phyloP scores from a whole-genome alignment of 2,329 filamentous ascomycete species.

The Microsporum audouinii region DNA sequence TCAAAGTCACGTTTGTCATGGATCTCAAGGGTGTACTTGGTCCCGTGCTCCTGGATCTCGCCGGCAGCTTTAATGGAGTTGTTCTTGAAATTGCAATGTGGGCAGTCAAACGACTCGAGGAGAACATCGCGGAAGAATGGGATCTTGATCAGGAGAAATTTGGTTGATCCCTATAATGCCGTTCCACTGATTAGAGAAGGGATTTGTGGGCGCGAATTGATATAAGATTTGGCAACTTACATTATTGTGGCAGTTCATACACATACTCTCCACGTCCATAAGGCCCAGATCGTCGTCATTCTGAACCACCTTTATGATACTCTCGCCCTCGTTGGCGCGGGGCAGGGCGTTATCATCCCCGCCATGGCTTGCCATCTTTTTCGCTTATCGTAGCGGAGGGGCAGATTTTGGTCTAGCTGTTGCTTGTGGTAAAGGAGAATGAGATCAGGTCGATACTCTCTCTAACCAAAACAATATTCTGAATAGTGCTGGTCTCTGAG shows the following conservation, averaged over 20 bases:
- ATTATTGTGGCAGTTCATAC: conserved; percentile 77
- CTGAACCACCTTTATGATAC: neutral
- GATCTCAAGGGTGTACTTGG: conserved; percentile 70
- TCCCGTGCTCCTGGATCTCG: conserved; percentile 78
- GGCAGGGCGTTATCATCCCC: neutral
- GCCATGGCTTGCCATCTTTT: conserved; percentile 1
- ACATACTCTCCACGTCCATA: conserved; percentile 54
- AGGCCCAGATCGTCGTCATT: conserved; percentile 33
- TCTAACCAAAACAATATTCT: neutral
- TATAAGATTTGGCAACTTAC: conserved; percentile 31
- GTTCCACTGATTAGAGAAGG: neutral
- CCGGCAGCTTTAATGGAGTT: conserved; percentile 90
- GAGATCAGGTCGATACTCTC: neutral
- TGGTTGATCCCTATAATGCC: conserved; percentile 58
- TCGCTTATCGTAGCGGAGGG: neutral
- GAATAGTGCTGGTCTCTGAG: neutral
- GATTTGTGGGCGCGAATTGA: conserved; percentile 8
- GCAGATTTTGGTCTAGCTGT: neutral
- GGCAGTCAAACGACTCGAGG: conserved; percentile 91
- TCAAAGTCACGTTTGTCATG: conserved; percentile 63
- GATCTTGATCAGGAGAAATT: conserved; percentile 79
- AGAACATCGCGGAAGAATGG: conserved; percentile 97
- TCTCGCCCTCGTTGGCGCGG: neutral
- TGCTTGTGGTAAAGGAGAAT: neutral
- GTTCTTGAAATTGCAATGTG: conserved; percentile 79